Conservation (phyloP, 257 asterid species). For the Solanum paucissectum region DNA sequence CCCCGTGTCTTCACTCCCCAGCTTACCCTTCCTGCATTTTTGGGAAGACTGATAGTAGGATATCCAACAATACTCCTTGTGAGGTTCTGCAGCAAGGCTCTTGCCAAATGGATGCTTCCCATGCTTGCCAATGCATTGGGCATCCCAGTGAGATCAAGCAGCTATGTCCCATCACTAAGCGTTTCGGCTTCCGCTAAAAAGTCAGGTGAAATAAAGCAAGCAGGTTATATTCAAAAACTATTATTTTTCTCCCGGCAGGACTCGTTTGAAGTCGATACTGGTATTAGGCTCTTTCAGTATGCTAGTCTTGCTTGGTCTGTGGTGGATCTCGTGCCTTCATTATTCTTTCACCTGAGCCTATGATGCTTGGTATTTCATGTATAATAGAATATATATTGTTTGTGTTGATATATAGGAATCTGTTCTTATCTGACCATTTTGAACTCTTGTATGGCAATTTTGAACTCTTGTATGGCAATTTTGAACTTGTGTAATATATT, state of each 20-base stretch:
- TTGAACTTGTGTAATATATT: neutral
- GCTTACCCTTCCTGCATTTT: constrained; percentile 41
- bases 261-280: constrained; percentile 76
- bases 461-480: neutral
- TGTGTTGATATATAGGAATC: neutral
- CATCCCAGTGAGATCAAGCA: constrained; percentile 68
- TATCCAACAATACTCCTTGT: constrained; percentile 77
- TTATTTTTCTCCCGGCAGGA: constrained; percentile 51
- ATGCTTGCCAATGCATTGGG: constrained; percentile 72
- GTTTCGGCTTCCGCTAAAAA: constrained; percentile 30
- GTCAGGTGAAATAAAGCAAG: constrained; percentile 41
- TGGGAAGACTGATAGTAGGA: constrained; percentile 72
- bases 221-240: constrained; percentile 56
- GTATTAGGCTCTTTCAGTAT: constrained; percentile 90
- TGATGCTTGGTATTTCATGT: constrained; percentile 26
- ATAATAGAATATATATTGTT: neutral
- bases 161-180: constrained; percentile 58
- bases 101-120: constrained; percentile 89
- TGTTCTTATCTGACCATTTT: neutral
- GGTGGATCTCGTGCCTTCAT: constrained; percentile 88
- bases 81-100: constrained; percentile 86
- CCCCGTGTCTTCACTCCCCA: constrained; percentile 56
- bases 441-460: neutral
- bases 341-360: constrained; percentile 51
- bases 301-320: constrained; percentile 96